Evolutionary conservation across 148 eudicot genomes (phyloP).

Genomic region (Vaccinium myrtillus): DNA sequence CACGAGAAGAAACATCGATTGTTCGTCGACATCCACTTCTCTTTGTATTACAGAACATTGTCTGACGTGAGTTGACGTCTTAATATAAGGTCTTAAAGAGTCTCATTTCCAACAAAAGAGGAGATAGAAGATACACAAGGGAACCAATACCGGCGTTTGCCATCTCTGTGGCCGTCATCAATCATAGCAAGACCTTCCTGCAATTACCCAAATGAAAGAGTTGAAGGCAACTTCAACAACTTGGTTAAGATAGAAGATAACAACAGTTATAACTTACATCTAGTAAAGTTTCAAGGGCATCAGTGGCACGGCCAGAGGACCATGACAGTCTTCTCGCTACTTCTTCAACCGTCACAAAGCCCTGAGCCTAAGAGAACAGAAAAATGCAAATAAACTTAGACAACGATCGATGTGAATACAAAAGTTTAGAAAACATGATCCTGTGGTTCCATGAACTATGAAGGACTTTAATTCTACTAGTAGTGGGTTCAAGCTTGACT

Average conservation of each 20-base stretch:
- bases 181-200: constrained; percentile 99
- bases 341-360: constrained; percentile 90
- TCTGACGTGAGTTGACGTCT: neutral
- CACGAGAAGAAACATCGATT: neutral
- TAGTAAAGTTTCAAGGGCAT: constrained; percentile 81
- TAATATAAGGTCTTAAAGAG: constrained; percentile 23
- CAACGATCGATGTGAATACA: neutral
- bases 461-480: neutral
- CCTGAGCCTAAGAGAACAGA: constrained; percentile 56
- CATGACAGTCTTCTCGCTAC: constrained; percentile 77
- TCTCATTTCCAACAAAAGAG: constrained; percentile 59
- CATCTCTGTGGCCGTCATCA: constrained; percentile 88
- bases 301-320: constrained; percentile 91
- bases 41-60: neutral
- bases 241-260: neutral
- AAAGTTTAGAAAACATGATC: neutral
- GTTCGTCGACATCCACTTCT: neutral
- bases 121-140: constrained; percentile 90
- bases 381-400: constrained; percentile 5
- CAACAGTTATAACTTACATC: constrained; percentile 48
- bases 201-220: neutral
- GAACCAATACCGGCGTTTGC: constrained; percentile 89
- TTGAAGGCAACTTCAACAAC: neutral
- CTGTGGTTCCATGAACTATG: neutral
- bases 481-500: neutral